A percentile compares a stretch with the other conserved stretches of the same genome.
These are phyloP conservation scores for Casuarina equisetifolia DNA, from an alignment of 306 rosid species.

Conservation along the genomic window DNA sequence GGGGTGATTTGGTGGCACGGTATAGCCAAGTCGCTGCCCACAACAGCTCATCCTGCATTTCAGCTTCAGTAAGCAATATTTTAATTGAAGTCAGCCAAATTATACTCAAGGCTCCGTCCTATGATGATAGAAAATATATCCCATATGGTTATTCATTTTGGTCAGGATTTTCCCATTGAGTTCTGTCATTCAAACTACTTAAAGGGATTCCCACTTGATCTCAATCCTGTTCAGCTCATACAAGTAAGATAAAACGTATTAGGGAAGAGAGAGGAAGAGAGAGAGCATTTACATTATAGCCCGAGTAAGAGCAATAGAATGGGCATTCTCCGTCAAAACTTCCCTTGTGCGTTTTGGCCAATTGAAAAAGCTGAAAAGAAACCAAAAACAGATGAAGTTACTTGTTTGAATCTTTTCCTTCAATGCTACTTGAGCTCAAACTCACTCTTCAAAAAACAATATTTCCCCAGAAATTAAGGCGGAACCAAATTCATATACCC, in stretches of 20 bases:
- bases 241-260: too few species aligned
- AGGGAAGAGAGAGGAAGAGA: neutral
- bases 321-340: conserved; percentile 93
- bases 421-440: neutral
- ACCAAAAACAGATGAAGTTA: neutral
- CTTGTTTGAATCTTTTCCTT: neutral
- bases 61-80: neutral
- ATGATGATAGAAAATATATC: too few species aligned
- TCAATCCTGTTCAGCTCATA: too few species aligned
- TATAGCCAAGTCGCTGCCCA: conserved; percentile 97
- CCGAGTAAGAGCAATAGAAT: conserved; percentile 91
- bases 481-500: conserved; percentile 30
- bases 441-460: neutral
- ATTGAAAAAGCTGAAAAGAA: conserved; percentile 49
- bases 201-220: too few species aligned
- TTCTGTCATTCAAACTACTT: too few species aligned
- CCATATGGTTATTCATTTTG: too few species aligned
- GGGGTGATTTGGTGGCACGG: conserved; percentile 47
- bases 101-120: too few species aligned
- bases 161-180: too few species aligned
- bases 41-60: conserved; percentile 74
- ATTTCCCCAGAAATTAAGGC: neutral
- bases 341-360: conserved; percentile 73
- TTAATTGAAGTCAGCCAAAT: neutral
- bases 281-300: conserved; percentile 54